Conservation (phyloP, 148 eudicot species). For the Agrostemma githago region DNA sequence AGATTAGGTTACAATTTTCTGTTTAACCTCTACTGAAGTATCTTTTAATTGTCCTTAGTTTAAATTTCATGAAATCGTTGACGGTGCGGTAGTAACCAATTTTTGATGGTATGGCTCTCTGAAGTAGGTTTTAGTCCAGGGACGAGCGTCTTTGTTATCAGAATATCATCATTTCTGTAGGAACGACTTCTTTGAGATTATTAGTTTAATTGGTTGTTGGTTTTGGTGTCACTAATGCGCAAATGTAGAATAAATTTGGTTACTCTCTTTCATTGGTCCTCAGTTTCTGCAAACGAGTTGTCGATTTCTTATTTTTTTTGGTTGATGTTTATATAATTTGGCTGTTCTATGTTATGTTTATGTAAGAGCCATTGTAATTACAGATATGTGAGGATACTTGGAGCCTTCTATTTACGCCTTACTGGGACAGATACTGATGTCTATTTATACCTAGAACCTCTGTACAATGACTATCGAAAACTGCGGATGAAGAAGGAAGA, state of each 20-base stretch:
- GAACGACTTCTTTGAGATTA: not conserved
- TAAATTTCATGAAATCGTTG: not conserved
- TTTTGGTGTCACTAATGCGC: not conserved
- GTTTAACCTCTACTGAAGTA: not conserved
- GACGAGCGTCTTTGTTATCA: not conserved
- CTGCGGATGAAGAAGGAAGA: slow-evolving; percentile 60
- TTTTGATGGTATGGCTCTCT: not conserved
- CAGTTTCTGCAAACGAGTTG: not conserved
- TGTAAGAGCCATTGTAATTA: not conserved
- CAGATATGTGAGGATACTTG: slow-evolving; percentile 90
- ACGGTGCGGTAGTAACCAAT: too few species aligned
- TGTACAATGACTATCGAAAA: slow-evolving; percentile 90
- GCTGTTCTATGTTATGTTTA: slow-evolving; percentile 2
- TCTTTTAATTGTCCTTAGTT: too few species aligned
- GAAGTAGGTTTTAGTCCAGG: not conserved
- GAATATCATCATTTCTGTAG: not conserved
- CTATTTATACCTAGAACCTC: slow-evolving; percentile 81
- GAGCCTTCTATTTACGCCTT: slow-evolving; percentile 89
- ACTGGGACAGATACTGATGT: slow-evolving; percentile 90
- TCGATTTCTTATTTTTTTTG: not conserved
- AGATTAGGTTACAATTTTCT: not conserved
- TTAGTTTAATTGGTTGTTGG: not conserved
- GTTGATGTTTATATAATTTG: not conserved
- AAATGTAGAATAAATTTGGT: not conserved
- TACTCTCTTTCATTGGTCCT: not conserved